Evolutionary conservation across 2,329 filamentous ascomycete genomes (phyloP).

Genomic region (Plenodomus lindquistii): DNA sequence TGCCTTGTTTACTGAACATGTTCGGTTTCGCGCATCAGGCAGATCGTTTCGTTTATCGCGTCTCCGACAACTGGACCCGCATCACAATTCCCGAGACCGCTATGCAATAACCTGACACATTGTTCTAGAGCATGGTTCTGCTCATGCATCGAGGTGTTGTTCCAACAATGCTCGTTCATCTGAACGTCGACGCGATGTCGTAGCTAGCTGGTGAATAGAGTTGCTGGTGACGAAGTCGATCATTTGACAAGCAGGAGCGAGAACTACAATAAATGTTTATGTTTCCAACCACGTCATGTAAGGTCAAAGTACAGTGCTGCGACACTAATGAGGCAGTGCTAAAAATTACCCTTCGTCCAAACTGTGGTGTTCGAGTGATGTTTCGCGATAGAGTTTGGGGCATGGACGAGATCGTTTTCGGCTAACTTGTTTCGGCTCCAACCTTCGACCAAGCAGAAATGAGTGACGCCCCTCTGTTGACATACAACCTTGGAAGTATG

Average conservation of each 20-base stretch:
- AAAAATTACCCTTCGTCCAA: constrained; percentile 19
- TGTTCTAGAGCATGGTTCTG: not conserved
- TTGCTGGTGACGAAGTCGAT: no score
- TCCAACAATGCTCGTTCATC: not conserved
- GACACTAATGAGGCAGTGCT: no score
- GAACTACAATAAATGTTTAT: no score
- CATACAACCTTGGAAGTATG: no score
- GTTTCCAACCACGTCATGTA: no score
- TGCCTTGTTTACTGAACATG: constrained; percentile 23
- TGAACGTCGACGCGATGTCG: not conserved
- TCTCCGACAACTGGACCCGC: constrained; percentile 16
- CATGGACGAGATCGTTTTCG: constrained; percentile 11
- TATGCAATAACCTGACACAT: constrained; percentile 8
- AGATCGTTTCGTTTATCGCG: constrained; percentile 30
- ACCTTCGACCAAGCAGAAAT: no score
- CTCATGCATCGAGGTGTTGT: constrained; percentile 1
- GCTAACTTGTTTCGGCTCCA: constrained; percentile 1
- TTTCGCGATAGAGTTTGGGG: constrained; percentile 21
- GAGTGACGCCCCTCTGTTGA: no score
- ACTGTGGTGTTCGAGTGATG: constrained; percentile 32
- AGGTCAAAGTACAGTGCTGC: no score
- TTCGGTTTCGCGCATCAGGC: constrained; percentile 33
- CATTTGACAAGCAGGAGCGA: no score
- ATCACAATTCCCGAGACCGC: constrained; percentile 17
- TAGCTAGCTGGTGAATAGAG: no score